Percentiles rank a stretch among this genome's conserved stretches.
These are phyloP conservation scores for Cadophora malorum DNA, from an alignment of 2,329 filamentous ascomycete species.

Conservation along the genomic window DNA sequence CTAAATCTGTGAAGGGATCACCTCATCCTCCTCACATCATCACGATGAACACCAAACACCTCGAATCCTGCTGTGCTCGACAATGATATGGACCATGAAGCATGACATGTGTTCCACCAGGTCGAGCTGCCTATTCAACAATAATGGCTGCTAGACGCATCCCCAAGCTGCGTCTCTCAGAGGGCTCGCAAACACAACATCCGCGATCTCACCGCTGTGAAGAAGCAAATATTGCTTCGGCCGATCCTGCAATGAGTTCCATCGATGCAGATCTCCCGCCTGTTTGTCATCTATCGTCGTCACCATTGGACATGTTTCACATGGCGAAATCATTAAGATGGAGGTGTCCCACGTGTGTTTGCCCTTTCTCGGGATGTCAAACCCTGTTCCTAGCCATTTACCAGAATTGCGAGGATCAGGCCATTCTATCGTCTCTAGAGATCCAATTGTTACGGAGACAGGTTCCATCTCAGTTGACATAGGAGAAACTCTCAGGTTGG, in stretches of 20 bases:
- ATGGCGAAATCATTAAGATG: background rate
- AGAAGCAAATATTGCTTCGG: background rate
- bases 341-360: constrained; percentile 11
- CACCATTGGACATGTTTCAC: constrained; percentile 16
- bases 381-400: background rate
- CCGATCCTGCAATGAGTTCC: constrained; percentile 5
- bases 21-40: background rate
- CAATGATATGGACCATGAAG: background rate
- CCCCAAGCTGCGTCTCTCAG: background rate
- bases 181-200: background rate
- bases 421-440: background rate
- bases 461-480: background rate
- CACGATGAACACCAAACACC: background rate
- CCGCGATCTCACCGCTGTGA: background rate
- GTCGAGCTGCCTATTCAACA: background rate
- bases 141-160: background rate
- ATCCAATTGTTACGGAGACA: background rate
- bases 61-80: background rate
- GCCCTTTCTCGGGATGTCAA: background rate
- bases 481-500: background rate
- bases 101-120: background rate
- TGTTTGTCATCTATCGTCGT: background rate
- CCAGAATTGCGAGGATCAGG: background rate
- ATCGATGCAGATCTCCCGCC: constrained; percentile 1
- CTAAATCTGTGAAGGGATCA: background rate